Evolutionary conservation across 306 rosid species (phyloP), one percentile per base, ranked within the genome.

Genomic region (Rosa rugosa): DNA sequence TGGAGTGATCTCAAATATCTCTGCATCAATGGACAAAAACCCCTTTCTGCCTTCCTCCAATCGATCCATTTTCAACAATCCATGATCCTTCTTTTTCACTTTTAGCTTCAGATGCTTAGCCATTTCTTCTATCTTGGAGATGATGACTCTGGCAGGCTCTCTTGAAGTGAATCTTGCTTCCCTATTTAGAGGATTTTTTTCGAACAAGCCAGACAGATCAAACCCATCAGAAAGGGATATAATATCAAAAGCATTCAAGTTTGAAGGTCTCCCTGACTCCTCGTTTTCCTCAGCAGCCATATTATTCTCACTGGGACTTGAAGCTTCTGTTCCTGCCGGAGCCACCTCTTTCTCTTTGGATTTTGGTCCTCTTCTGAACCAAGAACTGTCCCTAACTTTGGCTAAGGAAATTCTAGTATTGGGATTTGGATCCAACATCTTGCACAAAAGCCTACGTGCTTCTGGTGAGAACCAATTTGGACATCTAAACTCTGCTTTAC

Each of bases 171-270:
- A 94, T 75, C 91, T 84, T 8, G 87, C 90, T 83, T 84, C 97
- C 82, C 70, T 89, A 84, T 67, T 77, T 70, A 75, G 74, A 79
- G 81, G 77, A 59, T 72, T 50, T 27, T 82, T 91, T 65, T 79
- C 89, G 25, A 94, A 94, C 78, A 92, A 85, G 64, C 89, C 79
- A 12, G 96, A 90, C 51, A 94, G 96, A 88, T 94, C 82, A 77
- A 94, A 92, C 23, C 94, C 89, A 17, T 81, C 77, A 3, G 98
- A 89, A 46, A 84, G 91, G 57, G 96, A 89, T 79, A 94, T 90
- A 66, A 94, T 92, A 74, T 92, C 94, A 38, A 92, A 94, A 34
- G 98, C 98, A 77, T 92, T 94, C 85, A 92, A 79, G 66, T 86
- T 88, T 23, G 82, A 25, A 4, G 92, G 94, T 44, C 77, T 88